Conservation (phyloP, 371 early-diverging fungal genomes). For the Haplosporangium sp. region DNA sequence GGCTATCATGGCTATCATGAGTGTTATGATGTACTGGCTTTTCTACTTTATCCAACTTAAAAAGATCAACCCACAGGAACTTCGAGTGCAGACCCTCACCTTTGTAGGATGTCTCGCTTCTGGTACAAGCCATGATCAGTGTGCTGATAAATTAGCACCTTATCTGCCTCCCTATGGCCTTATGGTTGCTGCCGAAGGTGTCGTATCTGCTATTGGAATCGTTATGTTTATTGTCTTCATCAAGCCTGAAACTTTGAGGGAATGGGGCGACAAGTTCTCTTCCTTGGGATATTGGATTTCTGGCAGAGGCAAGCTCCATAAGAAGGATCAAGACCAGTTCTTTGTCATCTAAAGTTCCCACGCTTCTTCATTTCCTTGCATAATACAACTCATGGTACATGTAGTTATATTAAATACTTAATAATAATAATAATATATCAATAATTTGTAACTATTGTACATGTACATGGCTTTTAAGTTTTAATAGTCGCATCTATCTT, state of each 20-base stretch:
- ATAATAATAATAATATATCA: too few species aligned
- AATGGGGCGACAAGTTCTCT: constrained; percentile 64
- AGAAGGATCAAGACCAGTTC: constrained; percentile 69
- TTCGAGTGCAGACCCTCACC: constrained; percentile 34
- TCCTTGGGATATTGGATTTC: constrained; percentile 59
- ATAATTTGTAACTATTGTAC: neutral
- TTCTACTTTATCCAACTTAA: constrained; percentile 70
- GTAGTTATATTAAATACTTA: too few species aligned
- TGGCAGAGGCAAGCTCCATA: constrained; percentile 45
- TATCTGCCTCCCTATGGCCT: constrained; percentile 65
- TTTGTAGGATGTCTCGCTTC: constrained; percentile 66
- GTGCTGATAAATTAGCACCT: constrained; percentile 35
- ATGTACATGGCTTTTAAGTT: neutral
- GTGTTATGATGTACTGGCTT: constrained; percentile 67
- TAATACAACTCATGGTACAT: neutral
- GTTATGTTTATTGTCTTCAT: constrained; percentile 72
- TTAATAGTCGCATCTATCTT: constrained; percentile 50
- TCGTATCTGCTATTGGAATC: constrained; percentile 69
- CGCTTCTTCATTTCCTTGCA: neutral
- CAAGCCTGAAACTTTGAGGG: constrained; percentile 64
- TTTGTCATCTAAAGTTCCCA: constrained; percentile 57
- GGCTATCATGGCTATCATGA: constrained; percentile 63
- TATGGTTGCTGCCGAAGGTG: constrained; percentile 69
- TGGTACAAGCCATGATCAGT: constrained; percentile 56
- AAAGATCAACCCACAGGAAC: constrained; percentile 47